Evolutionary conservation across 2,329 filamentous ascomycete genomes (phyloP), one percentile per base, ranked within the genome.

Genomic region (Diplocarpon rosae): DNA sequence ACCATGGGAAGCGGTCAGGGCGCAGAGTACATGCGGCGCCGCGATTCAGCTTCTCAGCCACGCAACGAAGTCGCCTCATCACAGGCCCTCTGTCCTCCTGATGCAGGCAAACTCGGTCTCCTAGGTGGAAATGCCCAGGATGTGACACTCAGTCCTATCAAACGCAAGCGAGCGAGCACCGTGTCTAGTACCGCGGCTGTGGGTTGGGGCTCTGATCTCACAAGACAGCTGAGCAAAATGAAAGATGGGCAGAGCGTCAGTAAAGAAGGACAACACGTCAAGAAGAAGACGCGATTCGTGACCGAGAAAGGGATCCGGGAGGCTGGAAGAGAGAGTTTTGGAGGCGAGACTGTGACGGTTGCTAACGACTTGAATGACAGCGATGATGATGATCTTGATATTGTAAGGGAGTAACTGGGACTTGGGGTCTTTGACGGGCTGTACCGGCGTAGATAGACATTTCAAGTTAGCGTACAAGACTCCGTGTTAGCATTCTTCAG

Each of bases 211-310:
- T 65, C 67, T 8, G 64, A 62, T 29, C 61, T 81, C 7, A 68
- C 64, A 47, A 68, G 71, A 33, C 80, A 80, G 62, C 65, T 82
- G 20, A 62, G 70, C 3, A 68, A 70, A 50, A 80, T 82, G 78
- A 78, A 73, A 58, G 70, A 77, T 3, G 76, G 76, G 1, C 74
- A 78, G 60, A 72, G 66, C 52, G 56, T 76, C 8, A 32, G 33
- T 36, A 37, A 40, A 5, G 32, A 42, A 1, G 38, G 33, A 11
- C 48, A 55, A 16, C 52, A 40, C 1, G 71, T 77, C 28, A 70
- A 75, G 53, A 82, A 86, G 65, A 86, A 85, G 70, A 88, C 83
- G 41, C 71, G 83, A n/a, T 88, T 89, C 58, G 73, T 88, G 33
- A 86, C 84, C 20, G 78, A 79, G 34, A 85, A 81, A 60, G 84